phyloP scores from a whole-genome alignment of 495 filamentous ascomycete genomes.

The Penicillium coffeae region DNA sequence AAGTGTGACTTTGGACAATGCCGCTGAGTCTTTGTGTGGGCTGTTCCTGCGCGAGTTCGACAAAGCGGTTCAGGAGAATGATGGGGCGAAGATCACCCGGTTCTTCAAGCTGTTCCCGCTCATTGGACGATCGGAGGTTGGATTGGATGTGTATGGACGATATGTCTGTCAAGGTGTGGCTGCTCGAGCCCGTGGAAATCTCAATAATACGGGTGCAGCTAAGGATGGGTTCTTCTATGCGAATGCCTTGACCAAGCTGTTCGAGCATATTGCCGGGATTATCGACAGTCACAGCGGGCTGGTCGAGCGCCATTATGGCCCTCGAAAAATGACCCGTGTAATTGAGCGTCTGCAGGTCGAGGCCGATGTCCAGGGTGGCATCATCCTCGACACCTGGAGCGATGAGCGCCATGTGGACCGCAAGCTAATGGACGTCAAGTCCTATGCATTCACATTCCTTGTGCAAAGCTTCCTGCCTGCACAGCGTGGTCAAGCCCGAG shows the following conservation, averaged over 20 bases:
- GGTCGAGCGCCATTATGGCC: constrained; percentile 90
- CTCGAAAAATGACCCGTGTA: constrained; percentile 90
- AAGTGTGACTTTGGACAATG: constrained; percentile 78
- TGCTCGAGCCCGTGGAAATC: constrained; percentile 69
- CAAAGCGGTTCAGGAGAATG: constrained; percentile 77
- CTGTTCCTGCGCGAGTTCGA: constrained; percentile 94
- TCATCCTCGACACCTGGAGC: constrained; percentile 90
- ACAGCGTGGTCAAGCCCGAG: constrained; percentile 53
- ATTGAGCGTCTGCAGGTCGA: constrained; percentile 91
- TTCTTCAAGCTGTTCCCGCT: constrained; percentile 98
- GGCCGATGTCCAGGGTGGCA: constrained; percentile 95
- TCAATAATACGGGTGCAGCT: constrained; percentile 59
- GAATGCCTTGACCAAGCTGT: constrained; percentile 82
- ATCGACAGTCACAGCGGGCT: constrained; percentile 85
- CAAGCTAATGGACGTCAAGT: constrained; percentile 88
- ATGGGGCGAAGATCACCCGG: constrained; percentile 82
- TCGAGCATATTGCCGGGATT: constrained; percentile 96
- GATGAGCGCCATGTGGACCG: constrained; percentile 83
- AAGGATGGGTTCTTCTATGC: constrained; percentile 86
- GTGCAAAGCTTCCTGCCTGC: constrained; percentile 87
- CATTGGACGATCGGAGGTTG: constrained; percentile 84
- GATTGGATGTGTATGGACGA: constrained; percentile 87
- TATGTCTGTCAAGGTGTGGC: constrained; percentile 96
- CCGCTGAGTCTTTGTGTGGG: constrained; percentile 79
- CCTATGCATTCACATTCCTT: constrained; percentile 93